Percentiles rank a stretch among this genome's conserved stretches.
Evolutionary conservation across 805 yeast species (phyloP).

Genomic region (Candida orba): DNA sequence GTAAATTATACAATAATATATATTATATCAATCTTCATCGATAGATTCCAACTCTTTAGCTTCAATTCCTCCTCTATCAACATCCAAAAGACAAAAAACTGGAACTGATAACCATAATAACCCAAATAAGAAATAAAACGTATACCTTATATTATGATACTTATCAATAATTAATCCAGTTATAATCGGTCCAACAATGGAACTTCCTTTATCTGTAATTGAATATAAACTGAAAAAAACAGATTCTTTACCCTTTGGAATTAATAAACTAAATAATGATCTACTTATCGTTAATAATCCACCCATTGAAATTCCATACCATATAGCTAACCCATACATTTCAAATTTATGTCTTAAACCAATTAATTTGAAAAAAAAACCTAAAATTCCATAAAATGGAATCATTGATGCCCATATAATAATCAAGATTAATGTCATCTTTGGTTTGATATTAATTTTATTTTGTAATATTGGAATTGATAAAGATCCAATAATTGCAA

Average conservation of each 20-base stretch:
- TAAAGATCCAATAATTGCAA: slow-evolving; percentile 63
- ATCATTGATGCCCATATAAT: slow-evolving; percentile 58
- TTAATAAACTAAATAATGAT: slow-evolving; percentile 57
- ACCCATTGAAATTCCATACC: slow-evolving; percentile 75
- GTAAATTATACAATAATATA: too few relatives aligned
- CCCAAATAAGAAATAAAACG: slow-evolving; percentile 55
- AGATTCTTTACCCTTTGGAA: slow-evolving; percentile 70
- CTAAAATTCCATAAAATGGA: slow-evolving; percentile 66
- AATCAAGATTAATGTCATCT: slow-evolving; percentile 41
- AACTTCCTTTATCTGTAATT: slow-evolving; percentile 76
- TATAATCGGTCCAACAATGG: slow-evolving; percentile 64
- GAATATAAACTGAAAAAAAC: slow-evolving; percentile 70
- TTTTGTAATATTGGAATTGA: slow-evolving; percentile 40
- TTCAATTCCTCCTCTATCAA: slow-evolving; percentile 54
- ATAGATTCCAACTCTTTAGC: slow-evolving; percentile 35
- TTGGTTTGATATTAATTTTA: slow-evolving; percentile 35
- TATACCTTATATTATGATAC: slow-evolving; percentile 67
- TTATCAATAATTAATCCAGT: slow-evolving; percentile 67
- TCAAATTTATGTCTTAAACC: slow-evolving; percentile 62
- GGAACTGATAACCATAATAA: slow-evolving; percentile 52
- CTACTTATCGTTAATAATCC: slow-evolving; percentile 66
- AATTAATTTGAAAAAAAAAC: slow-evolving; percentile 45
- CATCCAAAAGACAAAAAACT: slow-evolving; percentile 45
- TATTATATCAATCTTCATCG: slow-evolving; percentile 10
- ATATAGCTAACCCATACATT: slow-evolving; percentile 59